These are phyloP conservation scores for Colletotrichum siamense DNA, from an alignment of 2,329 filamentous ascomycete genomes.

Conservation along the genomic window DNA sequence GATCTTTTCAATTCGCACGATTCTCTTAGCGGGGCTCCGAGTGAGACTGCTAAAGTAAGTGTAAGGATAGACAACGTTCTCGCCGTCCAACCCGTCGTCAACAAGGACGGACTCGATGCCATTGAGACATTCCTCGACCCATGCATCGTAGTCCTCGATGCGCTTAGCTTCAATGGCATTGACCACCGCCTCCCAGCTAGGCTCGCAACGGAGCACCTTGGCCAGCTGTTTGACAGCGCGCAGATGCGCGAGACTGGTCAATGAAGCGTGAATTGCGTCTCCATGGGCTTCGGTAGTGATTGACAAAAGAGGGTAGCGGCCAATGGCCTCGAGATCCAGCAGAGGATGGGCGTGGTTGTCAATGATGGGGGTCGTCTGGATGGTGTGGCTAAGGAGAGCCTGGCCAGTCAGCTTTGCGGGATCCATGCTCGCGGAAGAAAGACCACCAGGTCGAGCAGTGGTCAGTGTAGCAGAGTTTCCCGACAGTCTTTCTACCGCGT, in stretches of 20 bases:
- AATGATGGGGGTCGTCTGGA: conserved; percentile 67
- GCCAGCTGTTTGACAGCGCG: conserved; percentile 74
- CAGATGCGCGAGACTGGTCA: conserved; percentile 70
- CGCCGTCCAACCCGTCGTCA: conserved; percentile 72
- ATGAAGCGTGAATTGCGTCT: conserved; percentile 66
- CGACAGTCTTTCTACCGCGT: conserved; percentile 4
- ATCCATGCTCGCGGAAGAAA: conserved; percentile 19
- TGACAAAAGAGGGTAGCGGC: conserved; percentile 56
- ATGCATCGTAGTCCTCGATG: conserved; percentile 53
- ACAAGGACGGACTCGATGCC: conserved; percentile 78
- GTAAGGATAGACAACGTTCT: conserved; percentile 62
- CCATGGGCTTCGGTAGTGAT: conserved; percentile 78
- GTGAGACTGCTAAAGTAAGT: conserved; percentile 72
- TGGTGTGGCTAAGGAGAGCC: conserved; percentile 39
- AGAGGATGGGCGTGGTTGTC: conserved; percentile 78
- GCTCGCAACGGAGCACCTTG: conserved; percentile 65
- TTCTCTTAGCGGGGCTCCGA: conserved; percentile 68
- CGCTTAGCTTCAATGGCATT: conserved; percentile 48
- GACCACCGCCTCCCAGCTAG: conserved; percentile 63
- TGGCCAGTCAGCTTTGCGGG: conserved; percentile 24
- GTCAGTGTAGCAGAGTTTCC: not conserved
- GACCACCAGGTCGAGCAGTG: not conserved
- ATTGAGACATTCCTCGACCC: conserved; percentile 69
- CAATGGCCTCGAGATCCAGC: conserved; percentile 55
- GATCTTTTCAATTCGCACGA: conserved; percentile 78